These are phyloP conservation scores for Candida sp. DNA, from an alignment of 1,139 yeast genomes.

Conservation along the genomic window DNA sequence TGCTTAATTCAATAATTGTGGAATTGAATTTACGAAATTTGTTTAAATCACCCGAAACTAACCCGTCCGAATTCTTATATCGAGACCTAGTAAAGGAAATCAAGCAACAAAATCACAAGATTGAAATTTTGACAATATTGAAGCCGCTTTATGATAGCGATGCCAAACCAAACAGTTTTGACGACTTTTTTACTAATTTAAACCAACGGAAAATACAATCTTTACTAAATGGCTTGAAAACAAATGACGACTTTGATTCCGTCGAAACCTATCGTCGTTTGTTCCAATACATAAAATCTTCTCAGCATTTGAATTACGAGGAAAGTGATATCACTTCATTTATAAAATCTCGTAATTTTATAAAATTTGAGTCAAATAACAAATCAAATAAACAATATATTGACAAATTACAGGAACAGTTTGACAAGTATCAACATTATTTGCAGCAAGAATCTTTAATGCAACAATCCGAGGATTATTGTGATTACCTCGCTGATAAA, in stretches of 20 bases:
- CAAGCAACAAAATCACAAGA: conserved; percentile 11
- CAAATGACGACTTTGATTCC: conserved; percentile 17
- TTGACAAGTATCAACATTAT: conserved; percentile 13
- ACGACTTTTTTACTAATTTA: conserved; percentile 13
- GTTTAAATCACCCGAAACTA: conserved; percentile 9
- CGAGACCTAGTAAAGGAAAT: conserved; percentile 11
- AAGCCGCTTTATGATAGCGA: conserved; percentile 10
- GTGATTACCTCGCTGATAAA: not conserved
- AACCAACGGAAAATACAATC: conserved; percentile 9
- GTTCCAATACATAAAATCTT: conserved; percentile 24
- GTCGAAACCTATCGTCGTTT: conserved; percentile 8
- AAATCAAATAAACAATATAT: conserved; percentile 18
- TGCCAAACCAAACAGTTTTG: conserved; percentile 14
- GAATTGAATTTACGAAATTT: conserved; percentile 21
- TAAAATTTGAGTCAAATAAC: conserved; percentile 14
- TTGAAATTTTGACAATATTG: conserved; percentile 14
- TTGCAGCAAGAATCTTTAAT: conserved; percentile 2
- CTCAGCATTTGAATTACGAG: conserved; percentile 30
- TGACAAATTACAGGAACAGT: conserved; percentile 12
- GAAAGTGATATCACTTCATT: conserved; percentile 19
- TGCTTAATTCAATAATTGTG: conserved; percentile 20
- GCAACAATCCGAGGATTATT: not conserved
- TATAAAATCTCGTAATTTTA: conserved; percentile 12
- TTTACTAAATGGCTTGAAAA: conserved; percentile 12
- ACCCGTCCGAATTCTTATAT: conserved; percentile 4